These are phyloP conservation scores for Actinidia polygama DNA, from an alignment of 179 eudicot genomes.

Conservation along the genomic window DNA sequence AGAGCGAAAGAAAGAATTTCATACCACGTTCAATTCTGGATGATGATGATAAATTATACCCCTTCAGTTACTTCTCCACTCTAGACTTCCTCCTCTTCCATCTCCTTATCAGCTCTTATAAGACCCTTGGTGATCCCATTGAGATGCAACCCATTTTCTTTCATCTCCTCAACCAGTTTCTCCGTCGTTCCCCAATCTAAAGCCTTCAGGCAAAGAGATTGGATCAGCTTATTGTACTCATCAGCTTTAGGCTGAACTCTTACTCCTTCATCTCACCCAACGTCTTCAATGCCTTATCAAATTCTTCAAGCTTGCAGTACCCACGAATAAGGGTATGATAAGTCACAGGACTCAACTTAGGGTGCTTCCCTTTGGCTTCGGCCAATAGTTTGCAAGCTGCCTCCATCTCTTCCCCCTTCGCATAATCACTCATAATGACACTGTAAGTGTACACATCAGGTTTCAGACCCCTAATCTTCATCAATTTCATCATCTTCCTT, in stretches of 20 bases:
- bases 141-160: conserved; percentile 58
- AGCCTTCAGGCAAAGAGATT: conserved; percentile 86
- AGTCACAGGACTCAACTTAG: conserved; percentile 62
- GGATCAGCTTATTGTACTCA: conserved; percentile 82
- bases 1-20: background rate
- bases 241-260: conserved; percentile 70
- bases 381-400: conserved; percentile 69
- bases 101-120: conserved; percentile 72
- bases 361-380: conserved; percentile 74
- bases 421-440: conserved; percentile 83
- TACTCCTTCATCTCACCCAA: conserved; percentile 67
- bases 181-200: conserved; percentile 86
- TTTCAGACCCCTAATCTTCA: conserved; percentile 81
- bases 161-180: conserved; percentile 74
- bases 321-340: conserved; percentile 84
- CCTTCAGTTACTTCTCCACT: conserved; percentile 16
- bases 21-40: background rate
- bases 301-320: conserved; percentile 78
- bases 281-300: conserved; percentile 71
- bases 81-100: conserved; percentile 52
- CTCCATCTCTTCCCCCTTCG: conserved; percentile 75
- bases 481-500: conserved; percentile 48
- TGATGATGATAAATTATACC: conserved; percentile 17
- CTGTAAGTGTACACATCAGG: conserved; percentile 87
- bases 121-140: conserved; percentile 73